These are phyloP conservation scores for Mimosa pudica DNA, from an alignment of 306 rosid species.

Conservation along the genomic window DNA sequence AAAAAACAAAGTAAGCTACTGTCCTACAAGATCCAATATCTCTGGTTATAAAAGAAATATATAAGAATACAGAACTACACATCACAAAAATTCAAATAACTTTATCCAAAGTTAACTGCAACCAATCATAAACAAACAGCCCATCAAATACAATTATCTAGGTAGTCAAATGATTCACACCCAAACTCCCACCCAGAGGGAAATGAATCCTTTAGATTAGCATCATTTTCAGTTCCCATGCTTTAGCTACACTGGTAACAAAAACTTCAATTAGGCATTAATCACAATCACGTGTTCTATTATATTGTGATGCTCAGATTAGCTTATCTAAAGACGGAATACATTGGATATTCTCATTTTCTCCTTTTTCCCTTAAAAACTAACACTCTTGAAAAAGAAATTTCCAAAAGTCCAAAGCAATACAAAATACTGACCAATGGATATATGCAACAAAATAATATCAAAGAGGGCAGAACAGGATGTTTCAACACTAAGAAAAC, in stretches of 20 bases:
- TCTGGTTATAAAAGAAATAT: constrained; percentile 12
- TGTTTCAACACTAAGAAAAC: background rate
- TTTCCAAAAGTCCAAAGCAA: constrained; percentile 25
- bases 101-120: background rate
- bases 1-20: constrained; percentile 33
- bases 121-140: background rate
- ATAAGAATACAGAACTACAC: background rate
- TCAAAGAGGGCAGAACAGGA: background rate
- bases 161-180: constrained; percentile 12
- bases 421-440: background rate
- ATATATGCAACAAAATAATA: constrained; percentile 8
- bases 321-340: constrained; percentile 3
- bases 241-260: constrained; percentile 7
- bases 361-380: background rate
- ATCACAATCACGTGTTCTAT: constrained; percentile 1
- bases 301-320: constrained; percentile 11
- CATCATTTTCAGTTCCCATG: constrained; percentile 8
- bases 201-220: constrained; percentile 1
- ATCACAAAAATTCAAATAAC: background rate
- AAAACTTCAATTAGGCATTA: constrained; percentile 1
- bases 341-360: background rate
- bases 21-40: constrained; percentile 17
- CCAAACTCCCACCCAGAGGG: background rate
- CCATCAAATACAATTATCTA: background rate
- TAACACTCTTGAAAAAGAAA: background rate